phyloP scores from a whole-genome alignment of 1,284 basidiomycete species.

The Vanrija sp. region DNA sequence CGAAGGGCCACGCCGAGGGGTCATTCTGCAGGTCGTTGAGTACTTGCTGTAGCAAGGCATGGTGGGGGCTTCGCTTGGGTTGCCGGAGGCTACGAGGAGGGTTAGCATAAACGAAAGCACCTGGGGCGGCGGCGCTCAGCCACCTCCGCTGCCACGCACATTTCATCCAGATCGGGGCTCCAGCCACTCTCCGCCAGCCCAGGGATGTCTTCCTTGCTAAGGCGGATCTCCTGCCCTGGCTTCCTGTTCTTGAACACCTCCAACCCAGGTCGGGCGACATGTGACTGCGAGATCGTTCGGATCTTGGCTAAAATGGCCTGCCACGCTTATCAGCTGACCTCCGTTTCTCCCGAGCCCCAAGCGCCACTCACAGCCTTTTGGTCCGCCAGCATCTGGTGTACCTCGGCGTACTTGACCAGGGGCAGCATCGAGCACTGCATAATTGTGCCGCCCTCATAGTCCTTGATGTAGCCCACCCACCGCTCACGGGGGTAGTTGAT shows the following conservation, averaged over 20 bases:
- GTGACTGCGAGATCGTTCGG: constrained; percentile 76
- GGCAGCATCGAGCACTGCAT: constrained; percentile 97
- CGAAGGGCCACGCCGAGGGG: constrained; percentile 73
- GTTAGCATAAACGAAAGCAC: neutral
- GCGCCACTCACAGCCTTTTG: constrained; percentile 66
- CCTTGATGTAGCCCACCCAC: constrained; percentile 99
- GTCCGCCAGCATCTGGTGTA: constrained; percentile 68
- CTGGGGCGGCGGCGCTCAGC: neutral
- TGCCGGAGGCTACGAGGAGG: constrained; percentile 49
- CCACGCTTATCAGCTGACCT: neutral
- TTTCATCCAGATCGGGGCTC: constrained; percentile 78
- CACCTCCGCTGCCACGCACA: constrained; percentile 53
- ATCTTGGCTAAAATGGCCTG: constrained; percentile 83
- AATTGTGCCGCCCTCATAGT: constrained; percentile 99
- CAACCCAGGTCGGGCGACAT: constrained; percentile 80
- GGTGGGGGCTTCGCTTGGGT: constrained; percentile 57
- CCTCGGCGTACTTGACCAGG: constrained; percentile 84
- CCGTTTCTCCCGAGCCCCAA: neutral
- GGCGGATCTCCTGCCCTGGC: constrained; percentile 36
- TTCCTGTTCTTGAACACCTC: constrained; percentile 64
- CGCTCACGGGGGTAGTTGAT: constrained; percentile 83
- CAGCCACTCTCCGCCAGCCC: constrained; percentile 90
- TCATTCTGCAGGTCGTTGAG: constrained; percentile 78
- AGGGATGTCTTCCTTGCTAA: constrained; percentile 63
- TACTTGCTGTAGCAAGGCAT: constrained; percentile 72